Evolutionary conservation across 805 yeast genomes (phyloP).

Genomic region (Ogataea degrootiae): DNA sequence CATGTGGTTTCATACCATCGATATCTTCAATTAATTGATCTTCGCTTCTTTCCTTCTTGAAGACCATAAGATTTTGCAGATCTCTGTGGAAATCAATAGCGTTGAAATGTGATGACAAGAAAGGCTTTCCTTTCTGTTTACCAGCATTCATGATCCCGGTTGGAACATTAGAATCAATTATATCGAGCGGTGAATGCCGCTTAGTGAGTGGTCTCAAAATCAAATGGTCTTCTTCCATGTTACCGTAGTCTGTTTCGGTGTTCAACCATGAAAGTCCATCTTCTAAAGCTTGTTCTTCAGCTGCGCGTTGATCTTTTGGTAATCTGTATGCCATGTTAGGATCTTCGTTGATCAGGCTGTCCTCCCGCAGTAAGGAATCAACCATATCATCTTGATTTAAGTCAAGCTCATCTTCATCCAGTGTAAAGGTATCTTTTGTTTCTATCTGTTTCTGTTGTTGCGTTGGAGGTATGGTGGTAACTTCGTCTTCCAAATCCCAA

Average conservation of each 20-base stretch:
- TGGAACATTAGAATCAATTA: too few relatives aligned
- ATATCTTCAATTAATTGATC: slow-evolving; percentile 23
- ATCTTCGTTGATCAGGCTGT: not conserved
- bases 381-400: not conserved
- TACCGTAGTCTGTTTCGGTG: too few relatives aligned
- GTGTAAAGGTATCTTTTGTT: not conserved
- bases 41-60: slow-evolving; percentile 20
- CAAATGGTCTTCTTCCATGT: slow-evolving; percentile 11
- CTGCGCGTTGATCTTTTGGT: too few relatives aligned
- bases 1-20: slow-evolving; percentile 25
- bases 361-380: slow-evolving; percentile 2
- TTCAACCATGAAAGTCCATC: too few relatives aligned
- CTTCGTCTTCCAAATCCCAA: too few relatives aligned
- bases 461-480: not conserved
- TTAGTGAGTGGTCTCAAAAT: slow-evolving; percentile 24
- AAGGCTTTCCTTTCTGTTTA: not conserved
- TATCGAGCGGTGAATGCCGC: slow-evolving; percentile 13
- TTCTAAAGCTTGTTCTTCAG: too few relatives aligned
- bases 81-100: slow-evolving; percentile 26
- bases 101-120: slow-evolving; percentile 9
- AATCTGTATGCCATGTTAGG: not conserved
- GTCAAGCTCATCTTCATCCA: not conserved
- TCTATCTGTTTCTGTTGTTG: not conserved
- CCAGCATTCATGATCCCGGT: too few relatives aligned
- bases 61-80: slow-evolving; percentile 26